Conservation (phyloP, 768 basidiomycete species). For the Pleurotus sapidus region DNA sequence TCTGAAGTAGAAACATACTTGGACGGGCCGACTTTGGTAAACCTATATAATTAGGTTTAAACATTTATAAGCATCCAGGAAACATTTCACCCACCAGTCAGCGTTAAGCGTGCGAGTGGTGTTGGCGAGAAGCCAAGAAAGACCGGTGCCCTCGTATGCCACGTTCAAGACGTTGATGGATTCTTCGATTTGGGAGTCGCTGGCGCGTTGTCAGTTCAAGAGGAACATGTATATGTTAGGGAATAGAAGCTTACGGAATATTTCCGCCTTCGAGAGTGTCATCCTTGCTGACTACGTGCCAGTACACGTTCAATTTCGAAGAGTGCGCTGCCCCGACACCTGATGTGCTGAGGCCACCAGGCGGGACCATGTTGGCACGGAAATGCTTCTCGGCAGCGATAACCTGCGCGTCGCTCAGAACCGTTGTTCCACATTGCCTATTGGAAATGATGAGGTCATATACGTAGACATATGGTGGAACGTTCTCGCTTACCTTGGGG, state of each 20-base stretch:
- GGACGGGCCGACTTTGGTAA: conserved; percentile 15
- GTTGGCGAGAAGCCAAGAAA: conserved; percentile 27
- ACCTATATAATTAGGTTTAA: conserved; percentile 16
- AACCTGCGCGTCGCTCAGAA: conserved; percentile 31
- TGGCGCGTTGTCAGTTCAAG: neutral
- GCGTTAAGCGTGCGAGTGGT: conserved; percentile 41
- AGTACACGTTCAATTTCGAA: conserved; percentile 26
- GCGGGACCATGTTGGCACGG: conserved; percentile 29
- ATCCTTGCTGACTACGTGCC: conserved; percentile 33
- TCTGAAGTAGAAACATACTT: neutral
- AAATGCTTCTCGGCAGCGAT: conserved; percentile 38
- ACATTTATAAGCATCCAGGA: neutral
- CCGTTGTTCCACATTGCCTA: conserved; percentile 37
- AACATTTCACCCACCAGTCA: conserved; percentile 31
- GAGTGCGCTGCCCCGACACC: neutral
- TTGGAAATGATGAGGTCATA: conserved; percentile 4
- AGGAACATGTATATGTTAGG: too few species aligned
- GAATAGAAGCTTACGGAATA: conserved; percentile 22
- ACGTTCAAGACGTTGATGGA: conserved; percentile 8
- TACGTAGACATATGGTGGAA: neutral
- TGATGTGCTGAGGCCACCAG: conserved; percentile 8
- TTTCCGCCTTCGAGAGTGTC: conserved; percentile 25
- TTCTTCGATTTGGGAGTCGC: neutral
- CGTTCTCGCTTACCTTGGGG: conserved; percentile 11
- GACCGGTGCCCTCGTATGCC: conserved; percentile 15